These are phyloP conservation scores for Austroboletus eburneus DNA, from an alignment of 768 basidiomycete species.

Conservation along the genomic window DNA sequence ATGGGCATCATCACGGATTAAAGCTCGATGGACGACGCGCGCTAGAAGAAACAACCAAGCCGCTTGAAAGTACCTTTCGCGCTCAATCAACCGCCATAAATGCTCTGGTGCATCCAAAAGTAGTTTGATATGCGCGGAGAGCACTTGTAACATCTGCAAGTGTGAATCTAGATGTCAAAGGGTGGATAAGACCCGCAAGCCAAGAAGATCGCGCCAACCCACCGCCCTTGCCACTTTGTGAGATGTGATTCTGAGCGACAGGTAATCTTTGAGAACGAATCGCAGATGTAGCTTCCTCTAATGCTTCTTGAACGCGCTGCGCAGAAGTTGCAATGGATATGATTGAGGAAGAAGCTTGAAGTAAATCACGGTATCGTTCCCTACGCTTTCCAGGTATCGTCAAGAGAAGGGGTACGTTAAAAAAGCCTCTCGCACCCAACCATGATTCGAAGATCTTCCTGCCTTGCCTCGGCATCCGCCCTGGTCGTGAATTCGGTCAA, in stretches of 20 bases:
- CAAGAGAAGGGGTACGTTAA: constrained; percentile 15
- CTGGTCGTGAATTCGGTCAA: constrained; percentile 33
- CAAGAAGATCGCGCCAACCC: constrained; percentile 9
- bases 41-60: constrained; percentile 86
- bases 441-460: constrained; percentile 85
- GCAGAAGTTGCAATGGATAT: constrained; percentile 72
- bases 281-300: constrained; percentile 57
- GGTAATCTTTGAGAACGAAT: constrained; percentile 47
- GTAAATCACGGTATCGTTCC: constrained; percentile 84
- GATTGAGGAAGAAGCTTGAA: constrained; percentile 84
- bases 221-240: constrained; percentile 42
- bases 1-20: constrained; percentile 59
- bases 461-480: constrained; percentile 79
- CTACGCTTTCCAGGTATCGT: constrained; percentile 58
- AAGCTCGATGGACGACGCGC: constrained; percentile 75
- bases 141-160: constrained; percentile 61
- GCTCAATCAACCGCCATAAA: constrained; percentile 82
- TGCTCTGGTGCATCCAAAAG: constrained; percentile 90
- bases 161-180: constrained; percentile 52
- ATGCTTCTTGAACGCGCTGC: constrained; percentile 53
- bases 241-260: constrained; percentile 39
- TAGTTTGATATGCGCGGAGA: constrained; percentile 89
- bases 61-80: constrained; percentile 74
- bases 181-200: background rate
- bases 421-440: constrained; percentile 65